Percentiles rank a stretch among this genome's conserved stretches.
These are phyloP conservation scores for Diospyros lotus DNA, from an alignment of 148 eudicot species.

Conservation along the genomic window DNA sequence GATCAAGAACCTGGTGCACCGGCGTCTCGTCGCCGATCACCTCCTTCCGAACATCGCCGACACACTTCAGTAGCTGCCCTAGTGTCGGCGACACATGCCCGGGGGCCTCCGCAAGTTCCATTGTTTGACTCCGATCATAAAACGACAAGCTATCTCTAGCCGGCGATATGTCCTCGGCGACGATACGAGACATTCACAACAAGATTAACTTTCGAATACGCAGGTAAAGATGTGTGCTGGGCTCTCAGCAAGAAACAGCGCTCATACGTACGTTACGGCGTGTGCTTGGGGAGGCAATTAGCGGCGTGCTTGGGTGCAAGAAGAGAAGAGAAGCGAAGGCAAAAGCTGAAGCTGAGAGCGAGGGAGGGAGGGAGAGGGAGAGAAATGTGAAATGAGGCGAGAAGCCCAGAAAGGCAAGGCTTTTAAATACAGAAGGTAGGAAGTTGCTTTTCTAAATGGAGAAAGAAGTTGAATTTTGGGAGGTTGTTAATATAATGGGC, in stretches of 20 bases:
- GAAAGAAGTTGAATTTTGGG: too few relatives aligned
- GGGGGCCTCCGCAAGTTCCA: constrained; percentile 15
- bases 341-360: too few relatives aligned
- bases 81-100: constrained; percentile 44
- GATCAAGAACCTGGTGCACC: constrained; percentile 47
- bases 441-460: too few relatives aligned
- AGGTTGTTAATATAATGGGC: too few relatives aligned
- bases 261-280: neutral
- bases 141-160: constrained; percentile 13
- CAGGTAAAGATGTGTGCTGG: neutral
- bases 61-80: constrained; percentile 60
- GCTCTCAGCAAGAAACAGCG: neutral
- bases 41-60: constrained; percentile 62
- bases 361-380: neutral
- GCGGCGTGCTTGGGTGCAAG: too few relatives aligned
- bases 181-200: constrained; percentile 32
- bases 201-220: too few relatives aligned
- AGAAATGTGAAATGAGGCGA: neutral
- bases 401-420: neutral
- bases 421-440: constrained; percentile 2
- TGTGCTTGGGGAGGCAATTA: neutral
- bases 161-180: constrained; percentile 24
- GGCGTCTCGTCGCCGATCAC: constrained; percentile 71
- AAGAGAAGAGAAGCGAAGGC: too few relatives aligned
- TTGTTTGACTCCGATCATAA: constrained; percentile 13